phyloP scores from a whole-genome alignment of 2,329 filamentous ascomycete species.

The Raffaelea albimanens region DNA sequence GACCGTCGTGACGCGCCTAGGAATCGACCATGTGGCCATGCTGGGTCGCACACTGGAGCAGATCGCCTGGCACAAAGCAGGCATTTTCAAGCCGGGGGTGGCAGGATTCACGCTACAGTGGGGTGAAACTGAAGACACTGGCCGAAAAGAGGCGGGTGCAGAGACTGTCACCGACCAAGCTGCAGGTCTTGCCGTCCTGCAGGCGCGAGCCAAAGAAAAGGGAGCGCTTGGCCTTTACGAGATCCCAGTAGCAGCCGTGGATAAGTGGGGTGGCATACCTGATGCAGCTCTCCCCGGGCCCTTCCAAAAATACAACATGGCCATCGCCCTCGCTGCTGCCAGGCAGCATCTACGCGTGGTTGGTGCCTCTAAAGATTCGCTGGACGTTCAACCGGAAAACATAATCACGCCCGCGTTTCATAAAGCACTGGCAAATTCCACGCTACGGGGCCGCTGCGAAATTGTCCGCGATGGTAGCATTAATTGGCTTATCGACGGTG shows the following conservation, averaged over 20 bases:
- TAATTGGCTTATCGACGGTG: constrained; percentile 82
- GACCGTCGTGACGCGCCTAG: constrained; percentile 39
- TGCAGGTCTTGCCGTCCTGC: constrained; percentile 42
- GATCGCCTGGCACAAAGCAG: constrained; percentile 68
- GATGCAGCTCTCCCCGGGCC: constrained; percentile 26
- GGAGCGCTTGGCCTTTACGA: constrained; percentile 32
- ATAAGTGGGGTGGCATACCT: constrained; percentile 37
- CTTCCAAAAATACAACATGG: constrained; percentile 53
- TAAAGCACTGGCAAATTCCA: constrained; percentile 63
- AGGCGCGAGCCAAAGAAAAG: constrained; percentile 44
- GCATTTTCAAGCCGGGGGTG: constrained; percentile 54
- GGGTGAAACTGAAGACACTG: constrained; percentile 12
- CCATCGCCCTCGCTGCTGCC: constrained; percentile 26
- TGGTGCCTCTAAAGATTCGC: too few relatives aligned
- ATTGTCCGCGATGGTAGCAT: constrained; percentile 34
- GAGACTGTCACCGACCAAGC: constrained; percentile 18
- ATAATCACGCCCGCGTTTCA: constrained; percentile 16
- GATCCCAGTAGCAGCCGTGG: constrained; percentile 35
- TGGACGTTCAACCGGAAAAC: constrained; percentile 28
- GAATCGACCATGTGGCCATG: constrained; percentile 57
- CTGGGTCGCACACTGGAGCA: constrained; percentile 54
- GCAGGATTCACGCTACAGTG: constrained; percentile 48
- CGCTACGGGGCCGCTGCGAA: constrained; percentile 73
- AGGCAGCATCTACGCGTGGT: constrained; percentile 12
- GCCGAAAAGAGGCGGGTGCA: background rate